phyloP scores from a whole-genome alignment of 345 rosid species.

The Gossypium bickii region DNA sequence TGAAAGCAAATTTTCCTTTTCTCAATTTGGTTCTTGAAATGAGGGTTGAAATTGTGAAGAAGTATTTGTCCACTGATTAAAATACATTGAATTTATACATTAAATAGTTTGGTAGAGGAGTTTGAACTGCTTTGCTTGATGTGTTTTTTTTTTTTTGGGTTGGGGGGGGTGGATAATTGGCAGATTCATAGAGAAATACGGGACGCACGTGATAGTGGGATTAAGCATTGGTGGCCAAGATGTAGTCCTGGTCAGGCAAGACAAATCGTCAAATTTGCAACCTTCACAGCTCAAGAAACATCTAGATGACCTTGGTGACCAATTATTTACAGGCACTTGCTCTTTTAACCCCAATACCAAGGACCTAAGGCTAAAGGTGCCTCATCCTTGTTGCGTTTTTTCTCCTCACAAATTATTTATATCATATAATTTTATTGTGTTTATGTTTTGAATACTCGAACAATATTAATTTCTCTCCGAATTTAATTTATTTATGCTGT shows the following conservation, averaged over 20 bases:
- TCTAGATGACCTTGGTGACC: conserved; percentile 77
- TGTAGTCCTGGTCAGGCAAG: conserved; percentile 66
- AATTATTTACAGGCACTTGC: conserved; percentile 73
- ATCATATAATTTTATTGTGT: neutral
- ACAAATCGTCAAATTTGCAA: conserved; percentile 46
- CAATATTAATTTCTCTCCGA: neutral
- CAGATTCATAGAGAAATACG: conserved; percentile 89
- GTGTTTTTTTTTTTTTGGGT: neutral
- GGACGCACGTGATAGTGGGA: conserved; percentile 84
- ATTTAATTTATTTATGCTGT: neutral
- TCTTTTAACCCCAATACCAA: conserved; percentile 39
- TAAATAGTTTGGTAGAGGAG: neutral
- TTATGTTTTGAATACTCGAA: neutral
- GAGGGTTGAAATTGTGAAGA: neutral
- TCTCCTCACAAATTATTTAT: neutral
- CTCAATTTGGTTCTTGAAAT: neutral
- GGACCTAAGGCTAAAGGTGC: conserved; percentile 48
- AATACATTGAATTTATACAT: neutral
- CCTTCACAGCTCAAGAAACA: conserved; percentile 61
- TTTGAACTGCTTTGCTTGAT: neutral
- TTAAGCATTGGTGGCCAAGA: conserved; percentile 81
- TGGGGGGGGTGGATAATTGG: neutral
- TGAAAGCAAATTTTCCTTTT: no score
- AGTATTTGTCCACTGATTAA: neutral
- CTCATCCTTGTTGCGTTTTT: neutral